phyloP scores from a whole-genome alignment of 2,329 filamentous ascomycete genomes.

The Calonectria pauciramosa region DNA sequence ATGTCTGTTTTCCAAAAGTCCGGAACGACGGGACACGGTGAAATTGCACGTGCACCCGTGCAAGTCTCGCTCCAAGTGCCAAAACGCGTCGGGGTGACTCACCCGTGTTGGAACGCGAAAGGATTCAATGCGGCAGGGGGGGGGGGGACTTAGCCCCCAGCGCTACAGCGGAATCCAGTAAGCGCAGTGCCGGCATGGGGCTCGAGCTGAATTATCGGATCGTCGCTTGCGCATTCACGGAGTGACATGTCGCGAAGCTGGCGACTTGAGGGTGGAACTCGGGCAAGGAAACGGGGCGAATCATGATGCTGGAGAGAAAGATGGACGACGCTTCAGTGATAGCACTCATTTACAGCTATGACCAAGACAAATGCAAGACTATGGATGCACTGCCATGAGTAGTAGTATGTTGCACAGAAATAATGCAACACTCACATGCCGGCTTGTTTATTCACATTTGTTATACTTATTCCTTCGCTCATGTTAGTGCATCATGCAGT shows the following conservation, averaged over 20 bases:
- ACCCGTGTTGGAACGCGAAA: not conserved
- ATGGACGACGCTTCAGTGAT: not conserved
- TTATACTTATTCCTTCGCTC: not conserved
- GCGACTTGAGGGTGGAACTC: not conserved
- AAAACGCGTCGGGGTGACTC: slow-evolving; percentile 2
- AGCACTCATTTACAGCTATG: not conserved
- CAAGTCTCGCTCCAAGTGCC: not conserved
- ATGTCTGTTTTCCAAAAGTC: slow-evolving; percentile 5
- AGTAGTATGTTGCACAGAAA: not conserved
- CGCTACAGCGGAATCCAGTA: not conserved
- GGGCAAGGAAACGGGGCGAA: too few species aligned
- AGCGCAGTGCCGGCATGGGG: not conserved
- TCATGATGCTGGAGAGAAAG: not conserved
- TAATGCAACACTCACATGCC: not conserved
- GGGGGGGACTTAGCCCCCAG: not conserved
- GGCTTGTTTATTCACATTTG: not conserved
- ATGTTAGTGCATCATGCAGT: not conserved
- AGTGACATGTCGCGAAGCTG: not conserved
- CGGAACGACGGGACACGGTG: not conserved
- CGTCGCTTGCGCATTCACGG: not conserved
- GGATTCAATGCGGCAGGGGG: not conserved
- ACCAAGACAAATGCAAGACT: not conserved
- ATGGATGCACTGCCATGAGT: not conserved
- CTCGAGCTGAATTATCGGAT: not conserved
- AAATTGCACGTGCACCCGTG: slow-evolving; percentile 22